Evolutionary conservation across 2,329 filamentous ascomycete species (phyloP).

Genomic region (Cordyceps tenuipes): DNA sequence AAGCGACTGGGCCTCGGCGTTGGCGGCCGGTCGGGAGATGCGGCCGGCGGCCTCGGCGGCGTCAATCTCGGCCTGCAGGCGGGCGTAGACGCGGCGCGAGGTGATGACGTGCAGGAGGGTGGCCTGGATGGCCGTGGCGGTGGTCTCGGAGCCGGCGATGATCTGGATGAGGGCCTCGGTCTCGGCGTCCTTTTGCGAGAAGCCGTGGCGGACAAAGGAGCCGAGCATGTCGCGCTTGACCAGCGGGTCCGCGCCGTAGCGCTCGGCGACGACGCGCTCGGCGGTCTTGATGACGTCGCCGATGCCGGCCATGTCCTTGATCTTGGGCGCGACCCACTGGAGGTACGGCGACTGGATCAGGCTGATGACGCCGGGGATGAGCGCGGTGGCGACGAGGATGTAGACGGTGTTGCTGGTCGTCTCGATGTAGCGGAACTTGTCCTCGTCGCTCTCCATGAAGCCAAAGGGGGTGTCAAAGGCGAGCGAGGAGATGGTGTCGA

Average conservation of each 20-base stretch:
- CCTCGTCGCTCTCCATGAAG: slow-evolving; percentile 35
- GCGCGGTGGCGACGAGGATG: slow-evolving; percentile 33
- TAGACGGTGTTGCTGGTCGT: slow-evolving; percentile 33
- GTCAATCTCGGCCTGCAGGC: slow-evolving; percentile 36
- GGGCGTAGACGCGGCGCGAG: slow-evolving; percentile 32
- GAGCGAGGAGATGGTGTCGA: slow-evolving; percentile 46
- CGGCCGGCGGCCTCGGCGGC: slow-evolving; percentile 1
- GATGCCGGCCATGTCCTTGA: slow-evolving; percentile 19
- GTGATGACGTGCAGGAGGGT: slow-evolving; percentile 39
- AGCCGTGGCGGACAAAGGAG: slow-evolving; percentile 28
- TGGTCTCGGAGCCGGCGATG: slow-evolving; percentile 42
- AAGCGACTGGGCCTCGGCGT: slow-evolving; percentile 21
- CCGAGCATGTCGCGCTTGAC: slow-evolving; percentile 29
- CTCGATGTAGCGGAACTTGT: slow-evolving; percentile 37
- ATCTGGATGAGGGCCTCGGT: slow-evolving; percentile 32
- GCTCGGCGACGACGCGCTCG: slow-evolving; percentile 20
- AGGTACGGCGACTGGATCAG: slow-evolving; percentile 31
- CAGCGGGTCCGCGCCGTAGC: slow-evolving; percentile 20
- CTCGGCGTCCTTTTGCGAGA: slow-evolving; percentile 26
- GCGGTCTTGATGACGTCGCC: slow-evolving; percentile 28
- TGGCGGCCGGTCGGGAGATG: slow-evolving; percentile 14
- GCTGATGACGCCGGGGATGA: slow-evolving; percentile 33
- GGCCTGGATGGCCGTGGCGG: slow-evolving; percentile 38
- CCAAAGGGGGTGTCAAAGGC: slow-evolving; percentile 42
- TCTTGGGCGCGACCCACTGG: slow-evolving; percentile 27